These are phyloP conservation scores for Arachis monticola DNA, from an alignment of 331 rosid genomes.

Conservation along the genomic window DNA sequence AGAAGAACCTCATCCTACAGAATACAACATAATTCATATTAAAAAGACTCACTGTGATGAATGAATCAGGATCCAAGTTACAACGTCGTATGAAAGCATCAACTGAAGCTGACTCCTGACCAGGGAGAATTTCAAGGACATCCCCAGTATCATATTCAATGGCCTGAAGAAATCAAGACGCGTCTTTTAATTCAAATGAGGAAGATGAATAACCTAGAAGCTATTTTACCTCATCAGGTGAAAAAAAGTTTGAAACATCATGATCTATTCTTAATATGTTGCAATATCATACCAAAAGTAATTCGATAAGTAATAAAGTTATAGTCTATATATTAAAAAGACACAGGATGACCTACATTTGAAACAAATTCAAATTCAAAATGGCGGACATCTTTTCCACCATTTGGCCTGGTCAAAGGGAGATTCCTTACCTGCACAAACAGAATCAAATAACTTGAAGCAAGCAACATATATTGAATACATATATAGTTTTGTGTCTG, in stretches of 20 bases:
- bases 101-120: conserved; percentile 71
- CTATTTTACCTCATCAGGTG: conserved; percentile 24
- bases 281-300: not conserved
- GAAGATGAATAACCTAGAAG: conserved; percentile 29
- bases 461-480: not conserved
- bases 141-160: conserved; percentile 76
- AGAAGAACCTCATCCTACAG: conserved; percentile 20
- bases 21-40: conserved; percentile 29
- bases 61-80: conserved; percentile 79
- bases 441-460: conserved; percentile 33
- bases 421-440: conserved; percentile 70
- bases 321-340: conserved; percentile 17
- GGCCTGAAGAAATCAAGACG: conserved; percentile 51
- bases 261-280: not conserved
- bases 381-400: conserved; percentile 81
- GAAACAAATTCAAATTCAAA: conserved; percentile 81
- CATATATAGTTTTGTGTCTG: not conserved
- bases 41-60: conserved; percentile 69
- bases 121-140: conserved; percentile 79
- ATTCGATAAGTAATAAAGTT: not conserved
- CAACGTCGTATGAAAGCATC: conserved; percentile 75
- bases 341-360: conserved; percentile 56
- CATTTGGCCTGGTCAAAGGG: conserved; percentile 62
- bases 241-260: conserved; percentile 16
- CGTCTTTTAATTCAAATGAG: conserved; percentile 32